Conservation (phyloP, 805 yeast genomes). For the Hanseniaspora pseudoguilliermondii region DNA sequence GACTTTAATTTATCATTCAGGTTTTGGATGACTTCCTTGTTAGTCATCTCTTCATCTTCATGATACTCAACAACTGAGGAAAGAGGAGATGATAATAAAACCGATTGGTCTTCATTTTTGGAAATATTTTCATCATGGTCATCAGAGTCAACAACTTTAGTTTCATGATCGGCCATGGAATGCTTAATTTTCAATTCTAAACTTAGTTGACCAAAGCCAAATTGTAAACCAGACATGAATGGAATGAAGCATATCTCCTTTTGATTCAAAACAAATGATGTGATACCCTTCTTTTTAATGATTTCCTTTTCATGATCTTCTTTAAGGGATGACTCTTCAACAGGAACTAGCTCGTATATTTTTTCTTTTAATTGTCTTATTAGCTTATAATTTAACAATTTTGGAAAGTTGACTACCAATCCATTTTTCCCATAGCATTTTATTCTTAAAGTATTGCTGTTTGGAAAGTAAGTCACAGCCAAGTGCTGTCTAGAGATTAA, state of each 20-base stretch:
- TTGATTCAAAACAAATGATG: constrained; percentile 34
- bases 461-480: constrained; percentile 30
- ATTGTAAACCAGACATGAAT: constrained; percentile 42
- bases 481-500: constrained; percentile 28
- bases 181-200: constrained; percentile 36
- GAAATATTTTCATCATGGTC: constrained; percentile 33
- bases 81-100: constrained; percentile 13
- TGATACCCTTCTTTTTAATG: constrained; percentile 16
- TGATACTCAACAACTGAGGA: constrained; percentile 7
- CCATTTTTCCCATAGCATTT: constrained; percentile 81
- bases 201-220: constrained; percentile 40
- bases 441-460: constrained; percentile 35
- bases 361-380: constrained; percentile 17
- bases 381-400: constrained; percentile 27
- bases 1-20: not conserved
- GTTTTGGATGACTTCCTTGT: not conserved
- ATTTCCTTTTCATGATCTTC: constrained; percentile 16
- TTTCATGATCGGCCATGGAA: constrained; percentile 38
- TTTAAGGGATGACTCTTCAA: not conserved
- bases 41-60: not conserved
- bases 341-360: constrained; percentile 20
- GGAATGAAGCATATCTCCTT: constrained; percentile 59
- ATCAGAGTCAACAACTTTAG: constrained; percentile 33
- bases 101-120: constrained; percentile 20
- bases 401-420: constrained; percentile 51